These are phyloP conservation scores for Crucihimalaya himalaica DNA, from an alignment of 345 rosid genomes.

Conservation along the genomic window DNA sequence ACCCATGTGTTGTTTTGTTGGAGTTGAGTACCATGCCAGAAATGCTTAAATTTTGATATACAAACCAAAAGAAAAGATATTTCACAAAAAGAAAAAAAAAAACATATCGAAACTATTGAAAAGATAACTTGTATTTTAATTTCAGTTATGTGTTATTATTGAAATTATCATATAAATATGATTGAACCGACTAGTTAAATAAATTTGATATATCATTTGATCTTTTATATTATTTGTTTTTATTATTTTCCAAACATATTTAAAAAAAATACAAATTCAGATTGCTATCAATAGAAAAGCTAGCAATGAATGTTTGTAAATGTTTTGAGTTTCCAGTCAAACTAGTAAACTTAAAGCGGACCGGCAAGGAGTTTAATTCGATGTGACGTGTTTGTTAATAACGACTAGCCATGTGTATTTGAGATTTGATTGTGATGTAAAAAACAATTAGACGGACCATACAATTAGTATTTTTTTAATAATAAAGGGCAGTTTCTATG, in stretches of 20 bases:
- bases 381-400: slow-evolving; percentile 11
- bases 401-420: neutral
- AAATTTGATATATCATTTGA: neutral
- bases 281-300: neutral
- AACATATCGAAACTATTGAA: no score
- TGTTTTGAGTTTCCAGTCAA: neutral
- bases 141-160: neutral
- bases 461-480: neutral
- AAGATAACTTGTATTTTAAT: neutral
- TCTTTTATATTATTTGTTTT: neutral
- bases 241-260: no score
- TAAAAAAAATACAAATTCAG: neutral
- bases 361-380: slow-evolving; percentile 18
- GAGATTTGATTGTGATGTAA: neutral
- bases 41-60: neutral
- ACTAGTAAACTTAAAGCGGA: slow-evolving; percentile 13
- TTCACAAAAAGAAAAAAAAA: no score
- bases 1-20: slow-evolving; percentile 19
- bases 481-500: neutral
- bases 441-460: neutral
- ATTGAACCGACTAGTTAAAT: neutral
- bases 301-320: neutral
- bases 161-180: no score
- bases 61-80: neutral
- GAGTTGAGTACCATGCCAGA: slow-evolving; percentile 4